Evolutionary conservation across 169 alveolate species (phyloP).

Genomic region (Eimeria necatrix): DNA sequence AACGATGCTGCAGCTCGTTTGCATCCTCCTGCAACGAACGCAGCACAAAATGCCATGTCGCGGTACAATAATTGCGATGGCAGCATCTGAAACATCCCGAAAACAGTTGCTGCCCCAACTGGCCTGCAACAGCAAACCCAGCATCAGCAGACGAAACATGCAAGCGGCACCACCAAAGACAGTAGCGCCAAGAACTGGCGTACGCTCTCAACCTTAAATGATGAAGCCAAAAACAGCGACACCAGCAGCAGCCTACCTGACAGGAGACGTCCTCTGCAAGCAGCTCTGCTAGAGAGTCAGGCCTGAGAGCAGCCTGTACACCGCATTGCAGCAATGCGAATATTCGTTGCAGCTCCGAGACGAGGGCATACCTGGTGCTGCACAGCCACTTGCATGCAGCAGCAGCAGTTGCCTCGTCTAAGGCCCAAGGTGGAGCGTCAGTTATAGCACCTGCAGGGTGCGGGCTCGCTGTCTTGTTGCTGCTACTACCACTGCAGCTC

Average conservation of each 20-base stretch:
- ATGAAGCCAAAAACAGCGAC: conserved; percentile 10
- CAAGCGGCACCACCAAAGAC: background rate
- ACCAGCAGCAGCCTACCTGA: conserved; percentile 56
- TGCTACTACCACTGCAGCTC: conserved; percentile 35
- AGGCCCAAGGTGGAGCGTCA: conserved; percentile 3
- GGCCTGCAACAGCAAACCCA: conserved; percentile 12
- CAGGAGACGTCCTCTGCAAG: conserved; percentile 74
- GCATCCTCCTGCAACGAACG: conserved; percentile 67
- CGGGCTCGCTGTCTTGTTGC: background rate
- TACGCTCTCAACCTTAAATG: too few relatives aligned
- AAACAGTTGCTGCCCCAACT: background rate
- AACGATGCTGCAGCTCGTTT: conserved; percentile 79
- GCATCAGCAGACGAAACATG: background rate
- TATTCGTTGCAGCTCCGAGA: conserved; percentile 52
- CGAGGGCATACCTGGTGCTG: conserved; percentile 63
- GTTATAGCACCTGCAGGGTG: background rate
- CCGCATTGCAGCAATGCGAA: conserved; percentile 77
- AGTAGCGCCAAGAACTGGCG: background rate
- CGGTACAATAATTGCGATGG: background rate
- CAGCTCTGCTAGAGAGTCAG: conserved; percentile 59
- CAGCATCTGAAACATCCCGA: background rate
- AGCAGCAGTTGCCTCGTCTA: conserved; percentile 53
- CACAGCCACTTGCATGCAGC: conserved; percentile 66
- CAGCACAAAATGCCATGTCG: background rate
- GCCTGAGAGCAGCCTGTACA: conserved; percentile 76